Evolutionary conservation across 2,329 filamentous ascomycete genomes (phyloP), one percentile per base, ranked within the genome.

Genomic region (Phaeophleospora eucalypticola): DNA sequence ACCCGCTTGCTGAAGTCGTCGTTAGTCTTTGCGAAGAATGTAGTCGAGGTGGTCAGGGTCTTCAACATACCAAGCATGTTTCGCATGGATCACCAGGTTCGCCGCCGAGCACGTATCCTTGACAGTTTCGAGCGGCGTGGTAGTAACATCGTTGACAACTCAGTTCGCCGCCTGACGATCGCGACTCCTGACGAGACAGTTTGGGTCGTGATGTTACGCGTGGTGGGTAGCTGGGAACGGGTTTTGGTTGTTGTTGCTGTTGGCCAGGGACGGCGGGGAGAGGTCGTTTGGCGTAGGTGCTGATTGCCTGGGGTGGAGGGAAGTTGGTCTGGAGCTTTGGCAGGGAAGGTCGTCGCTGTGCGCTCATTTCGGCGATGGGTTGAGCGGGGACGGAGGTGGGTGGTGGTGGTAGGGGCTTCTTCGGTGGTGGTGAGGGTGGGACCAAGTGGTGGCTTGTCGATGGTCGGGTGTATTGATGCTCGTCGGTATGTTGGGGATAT

Each of bases 131-230:
- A 20, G 64, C 63, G 16, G 57, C 59, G 48, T 58, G 65, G 57
- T 67, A 67, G 49, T 67, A 66, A 56, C 65, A 67, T 14, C 58
- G 60, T 35, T 61, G 59, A 42, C 61, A 67, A 32, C 51, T 62
- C 12, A 66, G 47, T 36, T 66, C 63, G n/a, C 56, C 48, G 7
- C 48, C 16, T 20, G 29, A 46, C 21, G 18, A 35, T 6, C 24
- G 24, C 10, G 53, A 53, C 17, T 47, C 50, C 36, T 19, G 43
- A 9, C 36, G 52, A 45, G 41, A 43, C 17, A 27, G 32, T 39
- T 39, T 53, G 41, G 43, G 36, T 47, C 24, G 39, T 38, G 33
- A 44, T 36, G 14, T 21, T 14, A 20, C 19, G 16, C n/a, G n/a
- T 10, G 43, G 29, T 27, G 36, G 38, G 2, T 29, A 46, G 34